Conservation (phyloP, 2,329 filamentous ascomycete genomes). For the Diaporthe caulivora region DNA sequence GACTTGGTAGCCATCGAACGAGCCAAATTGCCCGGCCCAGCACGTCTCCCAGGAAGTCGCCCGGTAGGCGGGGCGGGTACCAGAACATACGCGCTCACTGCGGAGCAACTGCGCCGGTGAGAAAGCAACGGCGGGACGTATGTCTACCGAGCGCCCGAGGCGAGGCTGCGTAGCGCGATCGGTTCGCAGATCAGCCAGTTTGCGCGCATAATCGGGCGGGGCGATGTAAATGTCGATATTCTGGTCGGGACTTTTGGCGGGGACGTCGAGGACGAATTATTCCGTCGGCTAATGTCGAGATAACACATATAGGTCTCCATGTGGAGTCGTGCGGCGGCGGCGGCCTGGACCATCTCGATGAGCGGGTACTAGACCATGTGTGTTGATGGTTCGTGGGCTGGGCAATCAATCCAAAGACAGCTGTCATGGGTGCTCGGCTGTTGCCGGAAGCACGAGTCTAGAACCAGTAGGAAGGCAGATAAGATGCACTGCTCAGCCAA, state of each 20-base stretch:
- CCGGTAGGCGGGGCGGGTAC: constrained; percentile 16
- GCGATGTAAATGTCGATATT: background rate
- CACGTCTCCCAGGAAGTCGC: background rate
- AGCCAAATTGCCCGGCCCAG: background rate
- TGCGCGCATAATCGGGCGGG: constrained; percentile 1
- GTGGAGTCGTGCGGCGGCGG: constrained; percentile 2
- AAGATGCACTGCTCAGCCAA: background rate
- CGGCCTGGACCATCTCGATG: background rate
- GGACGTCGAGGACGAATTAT: constrained; percentile 9
- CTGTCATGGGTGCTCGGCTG: background rate
- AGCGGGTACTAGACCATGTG: background rate
- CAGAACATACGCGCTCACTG: background rate
- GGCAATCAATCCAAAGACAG: background rate
- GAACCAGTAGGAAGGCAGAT: background rate
- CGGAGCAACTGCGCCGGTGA: constrained; percentile 4
- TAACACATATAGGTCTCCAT: background rate
- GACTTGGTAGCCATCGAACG: background rate
- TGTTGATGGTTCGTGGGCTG: background rate
- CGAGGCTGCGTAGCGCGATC: background rate
- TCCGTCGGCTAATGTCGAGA: constrained; percentile 20
- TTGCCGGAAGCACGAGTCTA: background rate
- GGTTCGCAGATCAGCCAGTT: constrained; percentile 11
- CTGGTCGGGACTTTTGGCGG: background rate
- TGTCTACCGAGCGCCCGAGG: constrained; percentile 2
- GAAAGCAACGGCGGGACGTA: background rate